Percentiles rank a stretch among this genome's conserved stretches.
Evolutionary conservation across 2,329 filamentous ascomycete species (phyloP).

Genomic region (Fusarium veterinarium): DNA sequence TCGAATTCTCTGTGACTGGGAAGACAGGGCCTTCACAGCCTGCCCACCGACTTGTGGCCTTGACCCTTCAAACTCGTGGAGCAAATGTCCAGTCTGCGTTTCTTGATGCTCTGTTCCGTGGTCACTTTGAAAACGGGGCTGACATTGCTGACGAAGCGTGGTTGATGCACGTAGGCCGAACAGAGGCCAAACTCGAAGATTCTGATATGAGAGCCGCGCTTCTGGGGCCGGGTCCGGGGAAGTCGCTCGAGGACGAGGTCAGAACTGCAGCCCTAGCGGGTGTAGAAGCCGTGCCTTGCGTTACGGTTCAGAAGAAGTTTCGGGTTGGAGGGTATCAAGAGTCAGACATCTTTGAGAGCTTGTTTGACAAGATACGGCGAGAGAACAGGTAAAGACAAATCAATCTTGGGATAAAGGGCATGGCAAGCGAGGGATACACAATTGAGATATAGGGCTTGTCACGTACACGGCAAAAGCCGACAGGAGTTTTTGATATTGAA

Average conservation of each 20-base stretch:
- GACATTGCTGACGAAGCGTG: slow-evolving; percentile 57
- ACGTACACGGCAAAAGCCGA: background rate
- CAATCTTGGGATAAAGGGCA: background rate
- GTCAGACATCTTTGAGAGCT: slow-evolving; percentile 69
- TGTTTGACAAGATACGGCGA: slow-evolving; percentile 69
- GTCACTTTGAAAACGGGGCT: slow-evolving; percentile 55
- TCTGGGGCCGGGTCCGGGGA: slow-evolving; percentile 43
- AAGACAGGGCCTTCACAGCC: slow-evolving; percentile 57
- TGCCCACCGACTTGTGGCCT: slow-evolving; percentile 60
- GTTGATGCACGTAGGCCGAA: slow-evolving; percentile 51
- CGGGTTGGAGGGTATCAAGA: slow-evolving; percentile 79
- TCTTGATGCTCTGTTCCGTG: slow-evolving; percentile 55
- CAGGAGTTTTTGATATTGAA: slow-evolving; percentile 9
- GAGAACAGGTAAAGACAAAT: slow-evolving; percentile 10
- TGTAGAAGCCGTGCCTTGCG: slow-evolving; percentile 77
- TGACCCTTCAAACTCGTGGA: slow-evolving; percentile 51
- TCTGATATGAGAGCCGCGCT: slow-evolving; percentile 47
- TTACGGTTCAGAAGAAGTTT: slow-evolving; percentile 75
- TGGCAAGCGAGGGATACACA: background rate
- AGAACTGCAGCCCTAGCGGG: slow-evolving; percentile 45
- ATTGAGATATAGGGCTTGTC: background rate
- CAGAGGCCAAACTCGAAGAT: slow-evolving; percentile 47
- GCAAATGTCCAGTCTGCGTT: slow-evolving; percentile 53
- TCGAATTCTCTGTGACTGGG: slow-evolving; percentile 56
- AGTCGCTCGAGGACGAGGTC: slow-evolving; percentile 48